Evolutionary conservation across 164 flowering plant genomes (phyloP), one percentile per base, ranked within the genome.

Genomic region (Chimonanthus praecox): DNA sequence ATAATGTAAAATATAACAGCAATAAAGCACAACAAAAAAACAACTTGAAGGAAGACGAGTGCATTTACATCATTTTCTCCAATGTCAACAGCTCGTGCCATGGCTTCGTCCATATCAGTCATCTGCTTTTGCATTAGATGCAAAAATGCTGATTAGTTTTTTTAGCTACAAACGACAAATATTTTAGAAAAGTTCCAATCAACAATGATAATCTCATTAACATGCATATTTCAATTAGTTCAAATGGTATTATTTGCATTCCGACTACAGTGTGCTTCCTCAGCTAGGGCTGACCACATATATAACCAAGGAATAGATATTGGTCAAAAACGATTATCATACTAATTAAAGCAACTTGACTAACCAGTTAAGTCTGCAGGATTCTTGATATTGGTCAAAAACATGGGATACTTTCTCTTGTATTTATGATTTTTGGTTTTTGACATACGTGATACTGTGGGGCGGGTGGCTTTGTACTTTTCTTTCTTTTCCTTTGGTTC

Each of bases 61-160:
- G 67, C 51, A 73, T 72, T 80, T 78, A 89, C 99, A 73, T 93
- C 98, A 81, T 87, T 83, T 87, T 94, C 98, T 71, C 99, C 98
- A 62, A 95, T 95, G 82, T 95, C 99, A 73, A 95, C 96, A 72
- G 99, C 99, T 79, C 78, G 84, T 58, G 94, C 94, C 99, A 92
- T 91, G 60, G 98, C 99, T 46, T 95, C 98, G 85, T 95, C 99
- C 73, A 88, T 88, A 76, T 94, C 95, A 63, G 90, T 72, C 10
- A 82, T 71, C 94, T 89, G 87, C 76, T 62, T 45, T 73, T 58
- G 49, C 4, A 58, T 44, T 16, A 54, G 60, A 10, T 13, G 60
- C 16, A 54, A 54, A 54, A 54, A 33, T 33, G 33, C 33, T 33
- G 33, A 33, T 33, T 33, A 33, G 33, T 33, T 33, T 33, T 33